Evolutionary conservation across 768 basidiomycete species (phyloP).

Genomic region (Boletus rubroflammeus): DNA sequence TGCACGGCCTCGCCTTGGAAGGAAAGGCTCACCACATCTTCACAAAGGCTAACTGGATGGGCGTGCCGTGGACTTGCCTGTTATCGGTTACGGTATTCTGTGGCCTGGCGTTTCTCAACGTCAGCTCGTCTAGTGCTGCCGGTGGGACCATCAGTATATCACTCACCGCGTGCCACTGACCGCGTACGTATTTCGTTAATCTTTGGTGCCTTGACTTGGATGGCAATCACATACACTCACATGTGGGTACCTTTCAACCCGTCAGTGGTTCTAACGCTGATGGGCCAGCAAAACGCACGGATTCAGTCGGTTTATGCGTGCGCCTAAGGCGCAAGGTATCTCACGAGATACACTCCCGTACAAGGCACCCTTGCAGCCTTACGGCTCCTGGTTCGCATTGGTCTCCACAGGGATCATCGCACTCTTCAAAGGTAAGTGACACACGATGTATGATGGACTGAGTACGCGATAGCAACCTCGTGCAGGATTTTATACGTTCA

Average conservation of each 20-base stretch:
- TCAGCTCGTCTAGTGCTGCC: slow-evolving; percentile 47
- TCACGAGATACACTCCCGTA: slow-evolving; percentile 46
- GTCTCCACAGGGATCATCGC: slow-evolving; percentile 50
- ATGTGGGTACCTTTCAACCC: slow-evolving; percentile 40
- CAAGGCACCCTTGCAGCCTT: slow-evolving; percentile 32
- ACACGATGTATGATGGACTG: background rate
- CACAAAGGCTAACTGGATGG: slow-evolving; percentile 44
- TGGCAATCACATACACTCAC: slow-evolving; percentile 55
- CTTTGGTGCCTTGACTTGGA: slow-evolving; percentile 33
- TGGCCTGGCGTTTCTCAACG: slow-evolving; percentile 58
- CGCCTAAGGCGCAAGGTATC: slow-evolving; percentile 42
- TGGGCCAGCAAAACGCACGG: slow-evolving; percentile 14
- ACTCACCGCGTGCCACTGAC: background rate
- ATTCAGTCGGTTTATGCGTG: slow-evolving; percentile 46
- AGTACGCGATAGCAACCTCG: background rate
- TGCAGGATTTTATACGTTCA: slow-evolving; percentile 38
- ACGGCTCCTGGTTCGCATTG: slow-evolving; percentile 60
- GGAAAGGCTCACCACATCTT: slow-evolving; percentile 48
- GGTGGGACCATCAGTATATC: slow-evolving; percentile 30
- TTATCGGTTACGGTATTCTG: slow-evolving; percentile 51
- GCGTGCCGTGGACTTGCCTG: slow-evolving; percentile 37
- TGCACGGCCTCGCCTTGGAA: slow-evolving; percentile 51
- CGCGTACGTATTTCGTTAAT: slow-evolving; percentile 35
- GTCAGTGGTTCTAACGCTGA: background rate
- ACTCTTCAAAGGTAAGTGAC: slow-evolving; percentile 50